Conservation (phyloP, 805 yeast genomes). For the Schwanniomyces pseudopolymorphus region DNA sequence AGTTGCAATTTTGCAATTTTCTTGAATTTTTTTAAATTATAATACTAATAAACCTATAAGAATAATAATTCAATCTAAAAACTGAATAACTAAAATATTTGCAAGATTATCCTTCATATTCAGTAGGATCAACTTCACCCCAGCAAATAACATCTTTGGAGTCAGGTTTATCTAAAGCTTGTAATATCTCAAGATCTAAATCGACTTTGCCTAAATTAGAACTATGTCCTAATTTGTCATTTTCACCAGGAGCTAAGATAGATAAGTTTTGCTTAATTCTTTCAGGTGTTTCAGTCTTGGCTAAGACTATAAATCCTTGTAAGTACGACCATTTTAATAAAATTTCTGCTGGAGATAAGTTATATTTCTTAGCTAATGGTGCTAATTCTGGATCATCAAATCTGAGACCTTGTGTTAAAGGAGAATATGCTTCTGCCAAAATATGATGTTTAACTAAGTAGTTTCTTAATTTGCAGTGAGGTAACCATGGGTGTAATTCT, state of each 20-base stretch:
- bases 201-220: constrained; percentile 37
- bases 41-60: background rate
- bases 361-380: constrained; percentile 48
- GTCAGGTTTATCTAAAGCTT: constrained; percentile 34
- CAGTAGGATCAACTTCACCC: constrained; percentile 33
- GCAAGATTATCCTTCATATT: constrained; percentile 6
- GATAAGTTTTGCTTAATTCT: constrained; percentile 58
- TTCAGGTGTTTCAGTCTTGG: constrained; percentile 55
- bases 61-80: background rate
- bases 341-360: constrained; percentile 58
- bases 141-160: constrained; percentile 34
- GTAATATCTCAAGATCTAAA: constrained; percentile 36
- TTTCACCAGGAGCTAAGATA: constrained; percentile 36
- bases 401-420: constrained; percentile 65
- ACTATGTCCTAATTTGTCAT: constrained; percentile 24
- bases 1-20: no score
- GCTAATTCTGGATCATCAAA: constrained; percentile 54
- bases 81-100: background rate
- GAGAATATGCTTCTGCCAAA: constrained; percentile 74
- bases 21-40: no score
- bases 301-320: constrained; percentile 70
- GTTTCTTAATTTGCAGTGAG: constrained; percentile 60
- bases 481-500: constrained; percentile 84
- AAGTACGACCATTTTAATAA: constrained; percentile 71
- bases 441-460: constrained; percentile 58